These are phyloP conservation scores for Chlorella sp. DNA, from an alignment of 139 green algal species.

Conservation along the genomic window DNA sequence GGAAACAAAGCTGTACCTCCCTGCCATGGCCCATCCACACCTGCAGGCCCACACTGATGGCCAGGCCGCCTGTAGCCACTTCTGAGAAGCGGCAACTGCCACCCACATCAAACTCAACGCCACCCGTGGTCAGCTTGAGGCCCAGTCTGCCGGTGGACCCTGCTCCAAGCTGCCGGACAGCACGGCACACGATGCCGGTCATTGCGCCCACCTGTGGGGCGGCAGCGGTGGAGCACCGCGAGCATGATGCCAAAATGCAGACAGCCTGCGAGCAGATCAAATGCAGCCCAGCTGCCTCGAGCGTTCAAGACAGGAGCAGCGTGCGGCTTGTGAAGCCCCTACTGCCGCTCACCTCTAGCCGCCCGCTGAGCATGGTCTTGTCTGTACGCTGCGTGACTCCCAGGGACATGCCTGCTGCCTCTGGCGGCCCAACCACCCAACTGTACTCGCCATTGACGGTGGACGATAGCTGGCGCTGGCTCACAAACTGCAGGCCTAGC, in stretches of 20 bases:
- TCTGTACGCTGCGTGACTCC: slow-evolving; percentile 29
- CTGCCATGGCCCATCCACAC: not conserved
- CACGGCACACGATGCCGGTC: slow-evolving; percentile 31
- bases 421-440: slow-evolving; percentile 44
- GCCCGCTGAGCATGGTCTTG: slow-evolving; percentile 30
- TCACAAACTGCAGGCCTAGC: slow-evolving; percentile 46
- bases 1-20: no score
- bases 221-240: no score
- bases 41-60: slow-evolving; percentile 38
- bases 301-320: no score
- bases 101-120: slow-evolving; percentile 56
- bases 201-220: slow-evolving; percentile 41
- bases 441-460: slow-evolving; percentile 39
- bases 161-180: slow-evolving; percentile 10
- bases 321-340: not conserved
- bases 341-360: slow-evolving; percentile 37
- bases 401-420: slow-evolving; percentile 31
- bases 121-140: slow-evolving; percentile 34
- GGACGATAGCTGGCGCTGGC: slow-evolving; percentile 41
- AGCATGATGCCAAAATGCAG: no score
- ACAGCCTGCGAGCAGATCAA: no score
- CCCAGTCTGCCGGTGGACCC: slow-evolving; percentile 3
- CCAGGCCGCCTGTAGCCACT: slow-evolving; percentile 29
- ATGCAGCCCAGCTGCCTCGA: no score
- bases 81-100: slow-evolving; percentile 40